phyloP scores from a whole-genome alignment of 306 rosid genomes.

The Castanea sativa region DNA sequence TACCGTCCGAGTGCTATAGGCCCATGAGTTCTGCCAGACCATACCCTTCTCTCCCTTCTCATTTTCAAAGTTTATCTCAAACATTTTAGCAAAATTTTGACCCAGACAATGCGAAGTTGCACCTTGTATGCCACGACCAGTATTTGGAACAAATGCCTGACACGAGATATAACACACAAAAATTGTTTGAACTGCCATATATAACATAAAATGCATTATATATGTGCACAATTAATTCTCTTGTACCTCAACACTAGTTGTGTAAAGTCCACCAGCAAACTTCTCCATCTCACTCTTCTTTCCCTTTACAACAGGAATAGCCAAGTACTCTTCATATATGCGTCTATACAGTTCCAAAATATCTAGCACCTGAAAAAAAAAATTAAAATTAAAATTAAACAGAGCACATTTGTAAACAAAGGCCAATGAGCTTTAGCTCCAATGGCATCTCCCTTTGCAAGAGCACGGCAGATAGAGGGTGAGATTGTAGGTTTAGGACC shows the following conservation, averaged over 20 bases:
- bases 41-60: constrained; percentile 85
- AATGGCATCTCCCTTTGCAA: no score
- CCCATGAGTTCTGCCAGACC: constrained; percentile 99
- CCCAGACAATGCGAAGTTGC: constrained; percentile 99
- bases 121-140: constrained; percentile 94
- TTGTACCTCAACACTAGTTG: constrained; percentile 90
- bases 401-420: not conserved
- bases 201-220: not conserved
- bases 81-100: constrained; percentile 97
- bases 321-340: constrained; percentile 85
- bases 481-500: no score
- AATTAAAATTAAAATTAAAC: not conserved
- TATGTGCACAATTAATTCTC: not conserved
- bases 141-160: constrained; percentile 93
- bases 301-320: constrained; percentile 91
- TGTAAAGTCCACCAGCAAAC: constrained; percentile 98
- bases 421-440: no score
- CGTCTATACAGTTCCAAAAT: constrained; percentile 81
- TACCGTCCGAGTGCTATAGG: constrained; percentile 95
- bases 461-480: no score
- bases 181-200: constrained; percentile 10
- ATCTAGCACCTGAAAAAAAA: constrained; percentile 69
- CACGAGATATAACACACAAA: constrained; percentile 25
- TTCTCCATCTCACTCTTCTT: constrained; percentile 93
- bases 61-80: constrained; percentile 88